Base-by-base conservation (phyloP, 305 asterid species). In the Salvia sclarea region DNA sequence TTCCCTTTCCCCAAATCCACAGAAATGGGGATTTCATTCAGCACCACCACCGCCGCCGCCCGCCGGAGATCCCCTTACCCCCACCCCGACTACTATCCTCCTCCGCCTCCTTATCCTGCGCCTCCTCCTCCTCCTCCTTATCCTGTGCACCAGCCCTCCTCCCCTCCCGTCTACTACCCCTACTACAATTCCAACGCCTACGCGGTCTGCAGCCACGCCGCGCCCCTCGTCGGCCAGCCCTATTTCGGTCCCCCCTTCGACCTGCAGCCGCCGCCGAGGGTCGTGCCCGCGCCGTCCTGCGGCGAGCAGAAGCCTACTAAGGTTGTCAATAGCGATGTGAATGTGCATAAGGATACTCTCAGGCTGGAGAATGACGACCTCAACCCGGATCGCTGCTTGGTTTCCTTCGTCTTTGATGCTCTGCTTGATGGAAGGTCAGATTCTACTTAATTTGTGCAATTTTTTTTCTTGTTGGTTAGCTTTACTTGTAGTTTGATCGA, bases 381-480 rank as follows among this genome's bases (percentile, higher is more conserved):
- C 35, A 78, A 79, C 68, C 84, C 84, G 41, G 86, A 84, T 78
- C 82, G 73, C 30, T 70, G 61, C 70, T 74, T 88, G 90, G 79
- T 88, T 65, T 79, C 92, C 45, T 88, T 88, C 63, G 81, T 85
- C 22, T 85, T 88, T 68, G 95, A 88, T 79, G 95, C 95, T 37
- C 63, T 88, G 75, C 80, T 82, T 65, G 95, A 88, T 73, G 95
- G 95, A 12, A 82, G 86, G 92, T 85, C 54, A 60, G 74, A 24
- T 18, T 48, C 41, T 57, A 55, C 8, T 20, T 0, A 50, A 5
- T 22, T n/a, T 16, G 35, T 66, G 0, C 8, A 0, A n/a, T 48
- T 50, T 56, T 45, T 30, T 41, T 48, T 49, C 17, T 14, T 33
- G 13, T 16, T 57, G 25, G 10, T 64, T 38, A 16, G 25, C 43